Percentiles rank a stretch among this genome's conserved stretches.
phyloP scores from a whole-genome alignment of 169 alveolate genomes.

The Eimeria zaria region DNA sequence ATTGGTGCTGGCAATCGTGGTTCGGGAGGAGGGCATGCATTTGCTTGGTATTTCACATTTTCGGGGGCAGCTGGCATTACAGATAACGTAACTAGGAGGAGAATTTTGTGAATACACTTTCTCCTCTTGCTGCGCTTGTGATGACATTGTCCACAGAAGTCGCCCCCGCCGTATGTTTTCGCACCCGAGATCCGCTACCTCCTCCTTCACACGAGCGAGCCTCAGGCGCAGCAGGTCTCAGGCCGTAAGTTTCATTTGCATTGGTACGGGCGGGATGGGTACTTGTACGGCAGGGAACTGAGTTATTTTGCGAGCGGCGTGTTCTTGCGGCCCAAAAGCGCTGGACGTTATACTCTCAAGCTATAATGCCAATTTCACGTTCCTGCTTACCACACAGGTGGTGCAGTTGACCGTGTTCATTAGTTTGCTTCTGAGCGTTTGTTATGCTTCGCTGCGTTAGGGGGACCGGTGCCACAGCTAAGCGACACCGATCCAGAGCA shows the following conservation, averaged over 20 bases:
- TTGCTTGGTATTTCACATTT: background rate
- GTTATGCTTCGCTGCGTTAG: background rate
- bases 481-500: conserved; percentile 82
- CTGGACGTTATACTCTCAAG: background rate
- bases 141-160: conserved; percentile 28
- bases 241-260: conserved; percentile 61
- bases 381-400: background rate
- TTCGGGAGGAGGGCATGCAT: background rate
- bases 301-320: background rate
- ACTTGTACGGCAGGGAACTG: background rate
- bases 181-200: conserved; percentile 83
- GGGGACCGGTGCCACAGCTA: conserved; percentile 82
- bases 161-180: conserved; percentile 79
- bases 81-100: background rate
- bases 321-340: background rate
- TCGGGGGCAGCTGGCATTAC: background rate
- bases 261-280: background rate
- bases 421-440: background rate
- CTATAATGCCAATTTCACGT: background rate
- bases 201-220: conserved; percentile 80
- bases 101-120: background rate
- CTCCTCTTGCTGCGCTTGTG: background rate
- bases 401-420: background rate
- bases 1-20: background rate
- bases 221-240: conserved; percentile 73